Evolutionary conservation across 2,329 filamentous ascomycete genomes (phyloP), one percentile per base, ranked within the genome.

Genomic region (Tolypocladium cylindrosporum): DNA sequence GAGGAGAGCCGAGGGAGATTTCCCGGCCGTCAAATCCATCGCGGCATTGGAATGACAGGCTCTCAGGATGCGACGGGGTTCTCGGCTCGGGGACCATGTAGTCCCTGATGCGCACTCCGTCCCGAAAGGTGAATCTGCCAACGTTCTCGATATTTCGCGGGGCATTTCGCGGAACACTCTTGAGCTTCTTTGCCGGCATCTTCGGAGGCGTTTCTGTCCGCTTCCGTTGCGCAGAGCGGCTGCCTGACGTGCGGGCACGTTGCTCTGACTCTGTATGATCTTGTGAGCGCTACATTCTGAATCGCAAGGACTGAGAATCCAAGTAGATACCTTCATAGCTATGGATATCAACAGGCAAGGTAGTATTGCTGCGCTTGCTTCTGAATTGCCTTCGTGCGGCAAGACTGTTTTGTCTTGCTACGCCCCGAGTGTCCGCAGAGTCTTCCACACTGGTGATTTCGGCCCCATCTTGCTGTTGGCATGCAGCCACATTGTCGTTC

Each of bases 21-120:
- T 71, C 69, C 5, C 55, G 54, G 16, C 31, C 42, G 21, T 68
- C 60, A 41, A 72, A 72, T 0, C 69, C 68, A 58, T 72, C 70
- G 11, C 68, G 62, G 27, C 69, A 71, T 39, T 67, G 67, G 8
- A 65, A 70, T 37, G 65, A 62, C 3, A 51, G 42, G 27, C 61
- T 66, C 1, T 55, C 34, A 0, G 60, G 45, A 13, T 45, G 42
- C 5, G 50, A 55, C 2, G 50, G 53, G 42, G 53, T n/a, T 16
- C 40, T 34, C 16, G 55, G 58, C 8, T 52, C 39, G 0, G 65
- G 68, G 7, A 69, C 21, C 45, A 56, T 65, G 52, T 68, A 71
- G 24, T 71, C 65, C 42, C 57, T 57, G 37, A 70, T 71, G n/a
- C 66, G 66, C 11, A 69, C 61, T 8, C 69, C 67, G n/a, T 64